phyloP scores from a whole-genome alignment of 2,329 filamentous ascomycete genomes.

The Coniochaeta hoffmannii region DNA sequence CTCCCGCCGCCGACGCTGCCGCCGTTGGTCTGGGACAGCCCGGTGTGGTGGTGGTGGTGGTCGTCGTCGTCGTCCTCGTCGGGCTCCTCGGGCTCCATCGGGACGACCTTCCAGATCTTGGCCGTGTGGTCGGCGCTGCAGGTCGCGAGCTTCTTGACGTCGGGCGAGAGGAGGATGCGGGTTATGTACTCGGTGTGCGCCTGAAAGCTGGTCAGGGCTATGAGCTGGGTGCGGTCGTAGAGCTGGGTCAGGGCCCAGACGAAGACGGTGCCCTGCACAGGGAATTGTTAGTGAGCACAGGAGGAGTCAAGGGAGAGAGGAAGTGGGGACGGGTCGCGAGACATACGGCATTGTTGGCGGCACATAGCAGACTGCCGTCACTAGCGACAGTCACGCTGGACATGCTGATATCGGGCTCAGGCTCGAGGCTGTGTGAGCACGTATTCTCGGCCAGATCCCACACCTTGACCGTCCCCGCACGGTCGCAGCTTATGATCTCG shows the following conservation, averaged over 20 bases:
- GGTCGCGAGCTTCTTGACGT: conserved; percentile 89
- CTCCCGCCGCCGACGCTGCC: too few relatives aligned
- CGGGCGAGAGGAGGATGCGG: conserved; percentile 81
- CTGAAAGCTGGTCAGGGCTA: conserved; percentile 81
- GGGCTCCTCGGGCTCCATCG: conserved; percentile 44
- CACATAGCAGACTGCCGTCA: conserved; percentile 86
- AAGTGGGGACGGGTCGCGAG: not conserved
- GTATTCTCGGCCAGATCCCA: conserved; percentile 98
- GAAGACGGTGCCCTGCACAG: conserved; percentile 79
- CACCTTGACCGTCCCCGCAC: conserved; percentile 83
- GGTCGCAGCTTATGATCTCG: conserved; percentile 93
- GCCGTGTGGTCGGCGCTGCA: conserved; percentile 91
- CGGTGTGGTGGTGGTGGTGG: conserved; percentile 7
- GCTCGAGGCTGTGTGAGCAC: conserved; percentile 92
- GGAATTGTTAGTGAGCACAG: conserved; percentile 4
- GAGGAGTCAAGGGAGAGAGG: not conserved
- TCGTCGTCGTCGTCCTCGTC: conserved; percentile 4
- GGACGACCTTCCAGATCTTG: conserved; percentile 87
- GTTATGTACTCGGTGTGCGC: conserved; percentile 92
- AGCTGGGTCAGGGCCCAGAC: conserved; percentile 91
- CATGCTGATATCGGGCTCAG: conserved; percentile 89
- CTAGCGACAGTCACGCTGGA: conserved; percentile 93
- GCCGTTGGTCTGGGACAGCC: conserved; percentile 2
- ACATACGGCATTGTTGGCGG: conserved; percentile 79
- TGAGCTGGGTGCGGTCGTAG: conserved; percentile 72